phyloP scores from a whole-genome alignment of 75 land plant genomes.

The Azolla pinnata region DNA sequence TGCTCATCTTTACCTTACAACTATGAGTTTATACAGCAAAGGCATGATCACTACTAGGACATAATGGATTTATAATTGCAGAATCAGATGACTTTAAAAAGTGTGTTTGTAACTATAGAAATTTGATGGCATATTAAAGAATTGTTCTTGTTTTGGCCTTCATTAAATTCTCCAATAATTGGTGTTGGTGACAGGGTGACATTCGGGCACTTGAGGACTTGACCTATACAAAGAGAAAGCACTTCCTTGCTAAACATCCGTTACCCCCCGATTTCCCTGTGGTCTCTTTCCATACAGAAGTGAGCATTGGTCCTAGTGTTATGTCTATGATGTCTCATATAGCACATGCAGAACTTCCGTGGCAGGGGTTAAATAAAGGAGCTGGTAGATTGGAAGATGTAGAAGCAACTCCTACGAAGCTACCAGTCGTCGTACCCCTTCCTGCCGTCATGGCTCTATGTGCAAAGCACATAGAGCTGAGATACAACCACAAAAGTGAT shows the following conservation, averaged over 20 bases:
- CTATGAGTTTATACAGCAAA: neutral
- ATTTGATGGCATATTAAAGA: too few relatives aligned
- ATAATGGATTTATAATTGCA: too few relatives aligned
- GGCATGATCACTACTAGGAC: neutral
- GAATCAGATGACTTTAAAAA: too few relatives aligned
- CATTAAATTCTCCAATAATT: neutral
- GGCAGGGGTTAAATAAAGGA: constrained; percentile 15
- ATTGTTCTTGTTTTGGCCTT: neutral
- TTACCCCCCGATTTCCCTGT: constrained; percentile 73
- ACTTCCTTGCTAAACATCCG: constrained; percentile 61
- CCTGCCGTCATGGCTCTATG: constrained; percentile 96
- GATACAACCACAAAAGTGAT: constrained; percentile 96
- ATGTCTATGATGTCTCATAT: constrained; percentile 79
- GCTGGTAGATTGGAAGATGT: constrained; percentile 12
- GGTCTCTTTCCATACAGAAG: constrained; percentile 94
- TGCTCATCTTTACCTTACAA: neutral
- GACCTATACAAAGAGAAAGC: constrained; percentile 72
- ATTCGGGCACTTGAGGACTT: constrained; percentile 84
- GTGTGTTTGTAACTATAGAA: too few relatives aligned
- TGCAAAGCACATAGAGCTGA: constrained; percentile 67
- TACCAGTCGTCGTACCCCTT: constrained; percentile 84
- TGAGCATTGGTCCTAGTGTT: constrained; percentile 59
- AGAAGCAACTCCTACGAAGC: constrained; percentile 26
- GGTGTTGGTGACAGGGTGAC: constrained; percentile 55
- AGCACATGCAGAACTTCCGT: constrained; percentile 93